These are phyloP conservation scores for Melocanna baccifera DNA, from an alignment of 176 grass and related monocot species.

Conservation along the genomic window DNA sequence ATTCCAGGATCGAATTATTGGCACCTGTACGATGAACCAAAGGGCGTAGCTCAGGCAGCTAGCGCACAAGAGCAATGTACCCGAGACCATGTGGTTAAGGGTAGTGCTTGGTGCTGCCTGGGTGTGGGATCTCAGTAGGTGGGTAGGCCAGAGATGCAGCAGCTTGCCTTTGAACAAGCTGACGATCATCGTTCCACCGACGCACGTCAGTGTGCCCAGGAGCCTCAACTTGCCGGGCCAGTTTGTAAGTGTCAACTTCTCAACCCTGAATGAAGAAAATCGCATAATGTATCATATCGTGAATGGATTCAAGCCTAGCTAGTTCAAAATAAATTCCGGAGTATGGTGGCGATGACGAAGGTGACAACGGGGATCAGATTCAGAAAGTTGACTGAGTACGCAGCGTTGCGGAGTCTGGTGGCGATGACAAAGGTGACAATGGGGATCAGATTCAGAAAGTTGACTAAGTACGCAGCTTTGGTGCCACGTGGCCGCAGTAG, in stretches of 20 bases:
- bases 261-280: conserved; percentile 20
- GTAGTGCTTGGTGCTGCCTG: neutral
- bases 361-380: conserved; percentile 52
- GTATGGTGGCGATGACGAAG: conserved; percentile 36
- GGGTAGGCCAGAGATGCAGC: conserved; percentile 28
- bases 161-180: conserved; percentile 30
- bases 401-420: too few species aligned
- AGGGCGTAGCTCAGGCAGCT: conserved; percentile 44
- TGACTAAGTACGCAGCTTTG: too few species aligned
- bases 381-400: conserved; percentile 32
- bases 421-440: too few species aligned
- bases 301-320: too few species aligned
- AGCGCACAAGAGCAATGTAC: conserved; percentile 24
- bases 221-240: conserved; percentile 32
- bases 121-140: neutral
- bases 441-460: too few species aligned
- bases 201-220: conserved; percentile 30
- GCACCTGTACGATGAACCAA: conserved; percentile 39
- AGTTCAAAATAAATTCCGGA: conserved; percentile 9
- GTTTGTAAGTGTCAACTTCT: conserved; percentile 27
- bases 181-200: conserved; percentile 46
- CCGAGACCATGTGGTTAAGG: neutral
- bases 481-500: conserved; percentile 44
- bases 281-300: too few species aligned
- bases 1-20: neutral